Conservation (phyloP, 192 early-diverging fungal genomes). For the Coemansia brasiliensis region DNA sequence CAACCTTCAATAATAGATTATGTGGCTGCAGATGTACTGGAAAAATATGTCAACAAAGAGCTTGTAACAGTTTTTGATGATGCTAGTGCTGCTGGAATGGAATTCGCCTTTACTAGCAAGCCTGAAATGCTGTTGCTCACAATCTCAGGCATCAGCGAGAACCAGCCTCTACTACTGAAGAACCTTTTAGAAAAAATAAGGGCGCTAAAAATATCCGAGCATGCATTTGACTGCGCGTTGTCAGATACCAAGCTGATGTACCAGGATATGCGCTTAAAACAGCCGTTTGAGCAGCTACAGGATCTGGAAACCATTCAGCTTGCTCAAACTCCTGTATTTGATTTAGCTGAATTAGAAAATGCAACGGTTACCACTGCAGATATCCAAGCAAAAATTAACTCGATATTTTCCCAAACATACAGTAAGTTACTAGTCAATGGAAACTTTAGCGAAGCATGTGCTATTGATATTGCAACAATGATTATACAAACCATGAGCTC, state of each 20-base stretch:
- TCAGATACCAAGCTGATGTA: background rate
- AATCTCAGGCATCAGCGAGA: background rate
- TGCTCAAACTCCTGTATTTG: background rate
- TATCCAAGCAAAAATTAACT: background rate
- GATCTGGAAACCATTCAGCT: background rate
- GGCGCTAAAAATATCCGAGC: background rate
- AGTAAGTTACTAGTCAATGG: constrained; percentile 79
- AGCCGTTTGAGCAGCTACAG: background rate
- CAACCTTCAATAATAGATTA: background rate
- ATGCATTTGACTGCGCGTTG: background rate
- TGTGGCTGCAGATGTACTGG: background rate
- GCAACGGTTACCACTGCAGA: background rate
- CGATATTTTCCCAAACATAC: constrained; percentile 35
- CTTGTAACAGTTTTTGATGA: background rate
- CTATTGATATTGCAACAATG: constrained; percentile 56
- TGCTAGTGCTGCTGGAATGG: background rate
- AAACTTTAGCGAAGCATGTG: constrained; percentile 66
- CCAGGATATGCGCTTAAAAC: background rate
- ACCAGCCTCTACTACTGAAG: background rate
- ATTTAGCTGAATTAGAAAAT: background rate
- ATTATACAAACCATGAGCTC: constrained; percentile 58
- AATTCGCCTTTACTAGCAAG: background rate
- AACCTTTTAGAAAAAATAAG: background rate
- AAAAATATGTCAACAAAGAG: background rate
- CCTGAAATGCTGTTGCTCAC: background rate